These are phyloP conservation scores for Ophiostoma tasmaniense DNA, from an alignment of 2,329 filamentous ascomycete genomes.

Conservation along the genomic window DNA sequence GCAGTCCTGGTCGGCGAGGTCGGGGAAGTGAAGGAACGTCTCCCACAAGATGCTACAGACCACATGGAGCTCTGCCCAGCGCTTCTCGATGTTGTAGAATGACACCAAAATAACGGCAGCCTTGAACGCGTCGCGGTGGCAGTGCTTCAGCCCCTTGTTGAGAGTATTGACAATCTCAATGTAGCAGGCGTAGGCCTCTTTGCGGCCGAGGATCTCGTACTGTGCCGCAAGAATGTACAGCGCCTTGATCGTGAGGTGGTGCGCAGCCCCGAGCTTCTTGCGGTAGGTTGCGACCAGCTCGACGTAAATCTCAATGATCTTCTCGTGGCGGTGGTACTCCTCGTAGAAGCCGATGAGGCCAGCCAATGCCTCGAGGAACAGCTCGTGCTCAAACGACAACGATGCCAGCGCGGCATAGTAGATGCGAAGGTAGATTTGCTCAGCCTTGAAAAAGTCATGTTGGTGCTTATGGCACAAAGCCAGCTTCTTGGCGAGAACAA, in stretches of 20 bases:
- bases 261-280: slow-evolving; percentile 24
- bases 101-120: slow-evolving; percentile 37
- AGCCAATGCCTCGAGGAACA: slow-evolving; percentile 25
- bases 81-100: slow-evolving; percentile 36
- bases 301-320: slow-evolving; percentile 30
- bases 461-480: slow-evolving; percentile 31
- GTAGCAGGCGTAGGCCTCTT: slow-evolving; percentile 31
- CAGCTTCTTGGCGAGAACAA: slow-evolving; percentile 28
- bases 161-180: slow-evolving; percentile 31
- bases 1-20: slow-evolving; percentile 20
- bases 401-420: slow-evolving; percentile 30
- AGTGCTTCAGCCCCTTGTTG: slow-evolving; percentile 29
- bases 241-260: slow-evolving; percentile 30
- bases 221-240: slow-evolving; percentile 27
- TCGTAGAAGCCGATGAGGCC: slow-evolving; percentile 30
- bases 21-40: slow-evolving; percentile 35
- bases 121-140: slow-evolving; percentile 35
- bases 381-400: slow-evolving; percentile 26
- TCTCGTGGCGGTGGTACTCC: slow-evolving; percentile 32
- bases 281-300: slow-evolving; percentile 30
- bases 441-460: slow-evolving; percentile 31
- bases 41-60: slow-evolving; percentile 41
- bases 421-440: slow-evolving; percentile 31
- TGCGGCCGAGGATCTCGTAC: slow-evolving; percentile 26
- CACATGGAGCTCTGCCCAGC: slow-evolving; percentile 38